phyloP scores from a whole-genome alignment of 169 alveolate species.

The Babesia caballi region DNA sequence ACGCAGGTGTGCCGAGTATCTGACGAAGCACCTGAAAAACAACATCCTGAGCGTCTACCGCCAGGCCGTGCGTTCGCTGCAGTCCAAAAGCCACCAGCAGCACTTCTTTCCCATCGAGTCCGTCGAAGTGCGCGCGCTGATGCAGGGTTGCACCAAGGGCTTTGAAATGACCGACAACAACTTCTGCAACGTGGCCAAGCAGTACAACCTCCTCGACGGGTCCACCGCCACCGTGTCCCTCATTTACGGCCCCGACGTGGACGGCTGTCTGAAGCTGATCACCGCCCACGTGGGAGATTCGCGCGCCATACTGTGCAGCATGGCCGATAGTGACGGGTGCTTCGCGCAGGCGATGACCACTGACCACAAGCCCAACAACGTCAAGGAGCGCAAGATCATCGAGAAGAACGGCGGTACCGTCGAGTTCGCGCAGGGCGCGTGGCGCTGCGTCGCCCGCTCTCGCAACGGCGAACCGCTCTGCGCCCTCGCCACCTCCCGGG shows the following conservation, averaged over 20 bases:
- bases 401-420: constrained; percentile 70
- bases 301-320: constrained; percentile 68
- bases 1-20: constrained; percentile 77
- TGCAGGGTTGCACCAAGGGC: constrained; percentile 67
- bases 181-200: constrained; percentile 62
- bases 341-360: constrained; percentile 56
- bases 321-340: constrained; percentile 36
- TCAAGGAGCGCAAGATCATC: constrained; percentile 65
- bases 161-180: constrained; percentile 80
- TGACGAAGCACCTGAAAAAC: constrained; percentile 74
- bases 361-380: constrained; percentile 74
- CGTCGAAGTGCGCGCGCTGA: constrained; percentile 52
- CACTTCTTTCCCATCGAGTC: constrained; percentile 5
- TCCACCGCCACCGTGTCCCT: constrained; percentile 67
- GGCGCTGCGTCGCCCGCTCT: constrained; percentile 57
- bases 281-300: constrained; percentile 78
- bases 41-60: constrained; percentile 75
- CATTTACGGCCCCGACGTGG: constrained; percentile 73
- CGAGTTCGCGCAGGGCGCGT: constrained; percentile 66
- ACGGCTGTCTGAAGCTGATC: constrained; percentile 67
- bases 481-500: constrained; percentile 73
- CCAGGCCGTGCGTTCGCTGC: constrained; percentile 48
- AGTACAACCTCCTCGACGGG: constrained; percentile 42
- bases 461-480: constrained; percentile 15
- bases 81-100: background rate